Percentiles rank a stretch among this genome's conserved stretches.
These are phyloP conservation scores for Nemania sp. DNA, from an alignment of 2,329 filamentous ascomycete species.

Conservation along the genomic window DNA sequence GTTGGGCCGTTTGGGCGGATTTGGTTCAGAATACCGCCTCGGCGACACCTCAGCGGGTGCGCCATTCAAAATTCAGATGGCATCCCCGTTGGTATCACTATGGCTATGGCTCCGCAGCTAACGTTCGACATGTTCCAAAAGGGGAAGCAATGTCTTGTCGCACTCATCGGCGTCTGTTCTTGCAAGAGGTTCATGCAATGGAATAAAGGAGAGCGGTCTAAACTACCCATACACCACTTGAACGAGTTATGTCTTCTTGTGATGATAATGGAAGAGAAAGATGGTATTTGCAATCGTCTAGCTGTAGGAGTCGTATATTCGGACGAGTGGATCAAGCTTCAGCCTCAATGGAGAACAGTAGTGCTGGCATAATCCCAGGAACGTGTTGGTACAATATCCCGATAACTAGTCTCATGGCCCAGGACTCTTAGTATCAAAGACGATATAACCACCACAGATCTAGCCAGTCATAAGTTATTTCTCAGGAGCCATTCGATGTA, in stretches of 20 bases:
- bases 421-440: background rate
- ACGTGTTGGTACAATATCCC: background rate
- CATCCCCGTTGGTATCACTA: conserved; percentile 19
- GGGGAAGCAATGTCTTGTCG: conserved; percentile 15
- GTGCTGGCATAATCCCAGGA: background rate
- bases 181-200: conserved; percentile 26
- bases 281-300: conserved; percentile 4
- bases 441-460: background rate
- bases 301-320: conserved; percentile 19
- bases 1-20: conserved; percentile 11
- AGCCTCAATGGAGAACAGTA: conserved; percentile 12
- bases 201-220: conserved; percentile 12
- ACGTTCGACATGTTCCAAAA: conserved; percentile 10
- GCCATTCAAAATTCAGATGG: conserved; percentile 2
- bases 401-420: background rate
- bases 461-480: background rate
- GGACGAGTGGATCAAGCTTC: conserved; percentile 15
- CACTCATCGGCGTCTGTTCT: conserved; percentile 18
- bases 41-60: conserved; percentile 19
- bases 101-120: conserved; percentile 24
- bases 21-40: conserved; percentile 18
- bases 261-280: conserved; percentile 21
- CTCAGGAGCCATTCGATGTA: conserved; percentile 11
- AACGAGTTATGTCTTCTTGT: conserved; percentile 19
- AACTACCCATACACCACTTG: background rate